Evolutionary conservation across 129 eudicot genomes (phyloP), one percentile per base, ranked within the genome.

Genomic region (Glebionis coronaria): DNA sequence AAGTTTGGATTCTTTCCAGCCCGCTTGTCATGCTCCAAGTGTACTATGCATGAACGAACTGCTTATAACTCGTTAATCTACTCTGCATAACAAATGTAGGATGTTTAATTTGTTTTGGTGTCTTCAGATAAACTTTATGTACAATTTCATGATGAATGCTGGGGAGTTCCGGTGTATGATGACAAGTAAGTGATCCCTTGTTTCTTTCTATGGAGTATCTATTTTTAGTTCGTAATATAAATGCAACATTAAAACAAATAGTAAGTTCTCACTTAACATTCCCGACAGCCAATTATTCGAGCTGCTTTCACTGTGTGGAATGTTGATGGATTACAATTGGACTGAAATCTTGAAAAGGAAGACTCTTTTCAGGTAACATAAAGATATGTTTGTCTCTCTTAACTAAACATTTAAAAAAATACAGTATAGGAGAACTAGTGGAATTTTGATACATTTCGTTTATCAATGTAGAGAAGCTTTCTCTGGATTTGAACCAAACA

Each of bases 141-240:
- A 68, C 85, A 88, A 62, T 94, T 94, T 64, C 99, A 94, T 51
- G 99, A 94, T 60, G 99, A 94, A 60, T 91, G 96, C 80, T 94
- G 99, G 99, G 99, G 99, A 77, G 95, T 90, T 81, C 99, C 97
- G 4, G 94, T 87, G 46, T 94, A 89, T 80, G 99, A 94, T 56
- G 99, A 94, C 77, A 85, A 90, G 99, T 94, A 83, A 81, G 92
- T 74, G 61, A n/a, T 21, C 21, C 60, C 63, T 54, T 68, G 50
- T 29, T 12, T 20, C n/a, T n/a, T n/a, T n/a, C n/a, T n/a, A n/a
- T n/a, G n/a, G n/a, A n/a, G n/a, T 15, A 50, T 27, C 9, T 3
- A 9, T 31, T 44, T 68, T 53, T 20, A 8, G 21, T 40, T 55
- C 0, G 23, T 8, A 15, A 11, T 20, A 18, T 0, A 44, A 16